Evolutionary conservation across 1,139 yeast genomes (phyloP).

Genomic region (Scheffersomyces illinoinensis): DNA sequence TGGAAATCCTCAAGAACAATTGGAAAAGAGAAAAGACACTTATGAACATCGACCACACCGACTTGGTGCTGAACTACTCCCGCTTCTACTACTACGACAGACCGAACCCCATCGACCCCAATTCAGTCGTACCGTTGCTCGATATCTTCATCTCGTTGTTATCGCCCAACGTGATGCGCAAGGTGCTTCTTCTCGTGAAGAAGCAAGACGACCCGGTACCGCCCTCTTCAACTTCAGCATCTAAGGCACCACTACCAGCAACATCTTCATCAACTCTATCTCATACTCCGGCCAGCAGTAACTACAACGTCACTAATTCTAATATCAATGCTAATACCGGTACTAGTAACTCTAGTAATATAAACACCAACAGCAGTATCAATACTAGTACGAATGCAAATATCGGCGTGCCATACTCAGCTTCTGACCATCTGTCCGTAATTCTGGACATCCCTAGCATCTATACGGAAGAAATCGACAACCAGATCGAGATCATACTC

Average conservation of each 20-base stretch:
- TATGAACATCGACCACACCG: slow-evolving; percentile 4
- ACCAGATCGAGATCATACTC: slow-evolving; percentile 43
- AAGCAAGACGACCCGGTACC: background rate
- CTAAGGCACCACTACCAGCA: background rate
- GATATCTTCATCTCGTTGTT: slow-evolving; percentile 12
- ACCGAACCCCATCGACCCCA: slow-evolving; percentile 9
- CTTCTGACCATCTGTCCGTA: background rate
- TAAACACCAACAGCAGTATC: too few species aligned
- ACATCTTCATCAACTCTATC: background rate
- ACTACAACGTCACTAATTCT: background rate
- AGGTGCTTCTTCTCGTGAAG: slow-evolving; percentile 13
- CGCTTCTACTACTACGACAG: slow-evolving; percentile 13
- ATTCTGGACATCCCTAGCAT: background rate
- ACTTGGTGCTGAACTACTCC: slow-evolving; percentile 14
- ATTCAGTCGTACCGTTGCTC: slow-evolving; percentile 5
- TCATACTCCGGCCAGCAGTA: background rate
- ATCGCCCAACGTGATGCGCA: slow-evolving; percentile 13
- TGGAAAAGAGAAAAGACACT: slow-evolving; percentile 25
- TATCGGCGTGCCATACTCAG: background rate
- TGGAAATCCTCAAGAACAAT: slow-evolving; percentile 27
- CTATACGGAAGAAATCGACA: slow-evolving; percentile 40
- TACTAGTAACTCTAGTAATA: background rate
- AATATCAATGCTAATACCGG: background rate
- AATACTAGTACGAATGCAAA: background rate
- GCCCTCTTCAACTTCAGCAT: background rate